Evolutionary conservation across 805 yeast species (phyloP), one percentile per base, ranked within the genome.

Genomic region (Yamadazyma akitaensis): DNA sequence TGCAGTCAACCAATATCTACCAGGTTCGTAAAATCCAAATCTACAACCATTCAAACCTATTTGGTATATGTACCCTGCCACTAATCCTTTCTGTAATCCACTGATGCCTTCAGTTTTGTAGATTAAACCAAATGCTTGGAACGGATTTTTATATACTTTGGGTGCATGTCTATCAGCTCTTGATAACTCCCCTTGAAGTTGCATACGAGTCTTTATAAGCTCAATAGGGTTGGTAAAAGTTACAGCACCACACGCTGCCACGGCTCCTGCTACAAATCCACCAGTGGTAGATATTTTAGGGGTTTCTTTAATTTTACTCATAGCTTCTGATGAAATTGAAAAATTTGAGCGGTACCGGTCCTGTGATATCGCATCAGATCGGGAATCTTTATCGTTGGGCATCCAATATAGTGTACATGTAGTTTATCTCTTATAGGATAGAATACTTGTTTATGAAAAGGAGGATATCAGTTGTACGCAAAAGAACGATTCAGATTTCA

Each of bases 221-320:
- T 94, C 99, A 52, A 94, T 85, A 5, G 99, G 99, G 63, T 94
- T 94, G 3, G 98, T 91, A 62, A 92, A 84, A 0, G 97, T 92
- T 38, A 94, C 99, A 0, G 99, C 98, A 45, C 96, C 94, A 72
- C 98, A 91, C 2, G 98, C 97, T 2, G 99, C 99, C 13, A 86
- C 48, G 8, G 94, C 96, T 46, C 97, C 97, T 3, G 97, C 96
- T 5, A 83, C 58, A 57, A 91, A 89, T 1, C 96, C 95, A 17
- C 95, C 95, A 11, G 74, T 53, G 2, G 88, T 81, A 34, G 84
- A 75, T 17, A 85, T 76, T 53, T 77, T 70, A 53, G 60, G 49
- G 7, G 54, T 49, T 37, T 50, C 55, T 38, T 54, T 51, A 32
- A 13, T 37, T 5, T 39, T 37, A 19, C 35, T 38, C 43, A 36